Evolutionary conservation across 257 asterid species (phyloP).

Genomic region (Euphrasia confusa): DNA sequence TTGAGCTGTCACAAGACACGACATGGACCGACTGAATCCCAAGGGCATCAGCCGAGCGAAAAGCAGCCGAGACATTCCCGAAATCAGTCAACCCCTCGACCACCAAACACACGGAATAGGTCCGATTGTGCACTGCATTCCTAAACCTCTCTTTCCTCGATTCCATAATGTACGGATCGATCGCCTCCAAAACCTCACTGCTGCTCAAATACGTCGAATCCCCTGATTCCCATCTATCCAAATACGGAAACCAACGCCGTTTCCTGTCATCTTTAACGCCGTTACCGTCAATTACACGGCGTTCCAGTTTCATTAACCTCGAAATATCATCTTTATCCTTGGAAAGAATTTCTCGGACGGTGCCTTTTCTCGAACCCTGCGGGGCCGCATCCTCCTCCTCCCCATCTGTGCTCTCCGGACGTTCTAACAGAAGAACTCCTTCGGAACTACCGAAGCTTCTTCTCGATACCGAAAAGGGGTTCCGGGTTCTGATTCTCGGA

Average conservation of each 20-base stretch:
- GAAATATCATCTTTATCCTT: slow-evolving; percentile 51
- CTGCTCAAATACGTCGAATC: slow-evolving; percentile 45
- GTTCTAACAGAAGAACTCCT: slow-evolving; percentile 41
- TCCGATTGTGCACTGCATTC: slow-evolving; percentile 64
- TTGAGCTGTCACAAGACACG: slow-evolving; percentile 61
- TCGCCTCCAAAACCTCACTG: slow-evolving; percentile 63
- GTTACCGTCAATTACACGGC: slow-evolving; percentile 31
- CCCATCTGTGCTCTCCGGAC: slow-evolving; percentile 21
- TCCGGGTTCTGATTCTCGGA: slow-evolving; percentile 29
- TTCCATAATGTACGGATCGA: slow-evolving; percentile 72
- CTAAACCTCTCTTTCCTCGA: slow-evolving; percentile 74
- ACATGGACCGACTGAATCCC: slow-evolving; percentile 91
- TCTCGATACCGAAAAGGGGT: slow-evolving; percentile 41
- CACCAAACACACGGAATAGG: slow-evolving; percentile 80
- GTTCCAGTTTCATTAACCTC: slow-evolving; percentile 81
- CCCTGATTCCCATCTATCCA: slow-evolving; percentile 58
- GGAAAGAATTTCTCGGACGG: slow-evolving; percentile 46
- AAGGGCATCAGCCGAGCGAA: slow-evolving; percentile 88
- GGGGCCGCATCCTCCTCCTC: slow-evolving; percentile 26
- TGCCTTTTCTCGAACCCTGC: slow-evolving; percentile 33
- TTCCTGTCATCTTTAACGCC: slow-evolving; percentile 18
- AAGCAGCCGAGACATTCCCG: slow-evolving; percentile 88
- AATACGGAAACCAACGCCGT: slow-evolving; percentile 77
- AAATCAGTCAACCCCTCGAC: slow-evolving; percentile 87
- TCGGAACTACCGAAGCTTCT: slow-evolving; percentile 37